Evolutionary conservation across 192 early-diverging fungal genomes (phyloP), one percentile per base, ranked within the genome.

Genomic region (Gigaspora rosea): DNA sequence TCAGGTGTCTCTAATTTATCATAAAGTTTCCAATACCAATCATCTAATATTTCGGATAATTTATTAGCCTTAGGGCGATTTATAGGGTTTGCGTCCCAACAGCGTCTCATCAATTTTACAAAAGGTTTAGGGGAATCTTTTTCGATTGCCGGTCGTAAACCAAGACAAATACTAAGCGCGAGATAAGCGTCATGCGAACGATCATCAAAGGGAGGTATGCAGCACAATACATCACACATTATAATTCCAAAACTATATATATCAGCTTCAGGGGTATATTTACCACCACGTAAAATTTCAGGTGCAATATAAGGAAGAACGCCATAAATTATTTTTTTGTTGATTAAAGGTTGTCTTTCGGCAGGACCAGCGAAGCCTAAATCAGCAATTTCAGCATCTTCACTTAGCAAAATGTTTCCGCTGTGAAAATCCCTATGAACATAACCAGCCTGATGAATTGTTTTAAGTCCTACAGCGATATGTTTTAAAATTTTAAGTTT

Each of bases 241-340:
- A 88, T 84, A 36, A 88, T 82, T 13, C 87, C 87, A 56, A 88
- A 59, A 67, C 85, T 86, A 71, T 88, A 88, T 8, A 88, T 82
- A 72, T 88, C 87, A 32, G 85, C 83, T 22, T 81, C 84, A 18
- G 79, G 71, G 11, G 82, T 85, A 52, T 88, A 88, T n/a, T 75
- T 75, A 27, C 64, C 73, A 50, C 86, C 86, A 54, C 81, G 81
- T 80, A 84, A 80, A 10, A 86, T 77, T 70, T 88, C 87, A 1
- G 87, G 87, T 5, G 87, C 85, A 11, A 88, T 80, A 72, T 88
- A 88, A 33, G 87, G 87, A 12, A 86, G 76, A 46, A 84, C 76
- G 52, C 87, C 87, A 81, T 85, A 88, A 71, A 86, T 79, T 68
- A 52, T 74, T 80, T 82, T 36, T 84, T 86, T 46, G 80, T 82